A percentile compares a stretch with the other conserved stretches of the same genome.
Conservation (phyloP, 2,329 filamentous ascomycete species). For the Colletotrichum paranaense region DNA sequence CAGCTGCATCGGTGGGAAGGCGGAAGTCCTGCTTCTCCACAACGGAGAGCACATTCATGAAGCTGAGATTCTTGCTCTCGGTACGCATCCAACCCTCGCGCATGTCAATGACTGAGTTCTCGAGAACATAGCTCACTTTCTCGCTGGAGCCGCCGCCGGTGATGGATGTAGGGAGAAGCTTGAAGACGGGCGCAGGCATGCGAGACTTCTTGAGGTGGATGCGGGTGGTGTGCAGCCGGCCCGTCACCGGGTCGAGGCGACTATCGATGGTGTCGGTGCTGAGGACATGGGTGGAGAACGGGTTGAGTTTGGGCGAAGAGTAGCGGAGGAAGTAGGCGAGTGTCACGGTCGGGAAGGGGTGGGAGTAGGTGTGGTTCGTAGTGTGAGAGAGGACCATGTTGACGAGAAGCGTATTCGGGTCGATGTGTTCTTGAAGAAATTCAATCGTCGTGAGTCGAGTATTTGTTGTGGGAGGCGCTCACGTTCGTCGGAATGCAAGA, state of each 20-base stretch:
- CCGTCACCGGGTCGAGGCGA: conserved; percentile 77
- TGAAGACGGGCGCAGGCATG: conserved; percentile 78
- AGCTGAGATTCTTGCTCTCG: conserved; percentile 84
- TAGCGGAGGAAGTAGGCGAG: conserved; percentile 92
- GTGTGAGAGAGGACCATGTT: conserved; percentile 73
- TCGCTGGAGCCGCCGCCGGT: conserved; percentile 72
- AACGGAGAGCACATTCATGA: conserved; percentile 82
- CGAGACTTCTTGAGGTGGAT: conserved; percentile 86
- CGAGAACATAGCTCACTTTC: conserved; percentile 83
- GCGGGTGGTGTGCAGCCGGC: conserved; percentile 81
- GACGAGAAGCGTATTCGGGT: conserved; percentile 27
- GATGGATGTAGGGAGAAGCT: conserved; percentile 77
- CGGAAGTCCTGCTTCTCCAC: conserved; percentile 80
- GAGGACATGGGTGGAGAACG: conserved; percentile 84
- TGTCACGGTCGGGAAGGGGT: conserved; percentile 86
- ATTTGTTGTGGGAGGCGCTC: conserved; percentile 22
- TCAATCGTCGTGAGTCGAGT: background rate
- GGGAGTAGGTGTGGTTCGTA: conserved; percentile 79
- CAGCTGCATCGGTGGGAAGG: conserved; percentile 48
- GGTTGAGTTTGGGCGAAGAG: conserved; percentile 76
- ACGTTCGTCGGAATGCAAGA: conserved; percentile 14
- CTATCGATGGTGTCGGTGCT: conserved; percentile 86
- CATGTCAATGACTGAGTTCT: conserved; percentile 83
- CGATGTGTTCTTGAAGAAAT: background rate
- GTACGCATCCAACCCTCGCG: conserved; percentile 86